Percentiles rank a stretch among this genome's conserved stretches.
phyloP scores from a whole-genome alignment of 2,329 filamentous ascomycete species.

The Sordariomycetes sp. region DNA sequence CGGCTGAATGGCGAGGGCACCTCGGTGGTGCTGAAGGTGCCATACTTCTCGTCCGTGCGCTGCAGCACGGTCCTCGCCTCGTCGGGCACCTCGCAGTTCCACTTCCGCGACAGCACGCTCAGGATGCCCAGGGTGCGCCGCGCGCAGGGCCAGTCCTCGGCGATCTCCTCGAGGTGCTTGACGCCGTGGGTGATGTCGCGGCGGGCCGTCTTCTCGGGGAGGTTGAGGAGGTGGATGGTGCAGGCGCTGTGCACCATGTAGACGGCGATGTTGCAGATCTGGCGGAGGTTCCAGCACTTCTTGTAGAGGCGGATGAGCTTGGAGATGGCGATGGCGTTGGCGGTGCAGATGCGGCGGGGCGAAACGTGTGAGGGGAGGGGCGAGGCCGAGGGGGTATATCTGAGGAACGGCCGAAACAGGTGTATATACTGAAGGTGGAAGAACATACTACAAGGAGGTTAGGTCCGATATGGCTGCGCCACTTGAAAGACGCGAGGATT shows the following conservation, averaged over 20 bases:
- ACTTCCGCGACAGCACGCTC: slow-evolving; percentile 75
- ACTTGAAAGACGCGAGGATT: neutral
- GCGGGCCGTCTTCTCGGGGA: slow-evolving; percentile 83
- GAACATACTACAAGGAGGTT: slow-evolving; percentile 65
- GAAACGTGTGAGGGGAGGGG: slow-evolving; percentile 81
- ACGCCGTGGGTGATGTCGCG: slow-evolving; percentile 85
- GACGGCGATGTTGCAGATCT: slow-evolving; percentile 93
- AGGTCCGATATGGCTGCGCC: neutral
- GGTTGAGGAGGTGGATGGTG: slow-evolving; percentile 85
- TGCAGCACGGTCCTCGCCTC: slow-evolving; percentile 70
- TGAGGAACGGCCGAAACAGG: slow-evolving; percentile 88
- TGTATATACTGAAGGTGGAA: slow-evolving; percentile 94
- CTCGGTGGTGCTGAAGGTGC: slow-evolving; percentile 54
- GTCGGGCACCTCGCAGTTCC: slow-evolving; percentile 77
- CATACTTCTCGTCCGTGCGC: slow-evolving; percentile 71
- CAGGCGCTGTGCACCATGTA: slow-evolving; percentile 94
- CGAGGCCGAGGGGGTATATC: slow-evolving; percentile 72
- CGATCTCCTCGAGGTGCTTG: slow-evolving; percentile 89
- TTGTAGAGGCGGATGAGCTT: slow-evolving; percentile 94
- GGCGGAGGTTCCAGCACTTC: slow-evolving; percentile 77
- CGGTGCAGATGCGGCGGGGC: slow-evolving; percentile 80
- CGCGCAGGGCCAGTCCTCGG: slow-evolving; percentile 87
- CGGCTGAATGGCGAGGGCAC: slow-evolving; percentile 37
- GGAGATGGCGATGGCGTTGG: slow-evolving; percentile 80
- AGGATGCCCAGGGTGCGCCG: slow-evolving; percentile 77